A percentile compares a stretch with the other conserved stretches of the same genome.
phyloP scores from a whole-genome alignment of 2,329 filamentous ascomycete genomes.

The Apiospora aurea region DNA sequence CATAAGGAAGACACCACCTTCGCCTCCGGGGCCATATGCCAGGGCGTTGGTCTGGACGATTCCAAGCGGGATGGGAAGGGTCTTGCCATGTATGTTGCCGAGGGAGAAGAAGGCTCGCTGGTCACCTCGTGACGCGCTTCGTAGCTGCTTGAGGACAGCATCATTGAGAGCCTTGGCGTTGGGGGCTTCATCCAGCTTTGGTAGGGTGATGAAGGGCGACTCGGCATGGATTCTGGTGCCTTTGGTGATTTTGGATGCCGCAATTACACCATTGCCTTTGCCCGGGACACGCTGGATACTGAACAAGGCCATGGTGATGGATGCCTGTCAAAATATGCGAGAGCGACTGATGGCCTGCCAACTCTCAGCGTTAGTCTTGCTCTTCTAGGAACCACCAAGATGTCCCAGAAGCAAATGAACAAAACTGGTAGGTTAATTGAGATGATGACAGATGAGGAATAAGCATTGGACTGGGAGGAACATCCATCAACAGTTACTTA shows the following conservation, averaged over 20 bases:
- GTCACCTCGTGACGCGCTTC: conserved; percentile 11
- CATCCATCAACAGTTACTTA: no score
- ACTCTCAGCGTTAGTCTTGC: no score
- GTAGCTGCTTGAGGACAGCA: conserved; percentile 15
- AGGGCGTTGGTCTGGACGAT: conserved; percentile 25
- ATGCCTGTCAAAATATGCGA: background rate
- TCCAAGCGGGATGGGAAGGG: conserved; percentile 20
- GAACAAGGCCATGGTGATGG: background rate
- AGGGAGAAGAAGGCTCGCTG: conserved; percentile 26
- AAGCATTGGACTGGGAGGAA: no score
- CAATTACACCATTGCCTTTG: conserved; percentile 25
- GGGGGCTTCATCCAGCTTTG: background rate
- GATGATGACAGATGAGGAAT: no score
- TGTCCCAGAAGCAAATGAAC: no score
- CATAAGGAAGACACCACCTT: conserved; percentile 23
- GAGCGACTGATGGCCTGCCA: background rate
- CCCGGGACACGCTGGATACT: conserved; percentile 21
- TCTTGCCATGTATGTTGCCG: conserved; percentile 23
- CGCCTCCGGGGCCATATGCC: background rate
- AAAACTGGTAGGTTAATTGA: no score
- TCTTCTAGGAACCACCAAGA: no score
- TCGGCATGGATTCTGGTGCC: conserved; percentile 26
- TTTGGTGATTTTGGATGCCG: conserved; percentile 14
- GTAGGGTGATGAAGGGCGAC: conserved; percentile 22
- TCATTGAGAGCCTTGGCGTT: conserved; percentile 9